A percentile compares a stretch with the other conserved stretches of the same genome.
Evolutionary conservation across 805 yeast species (phyloP).

Genomic region (Kregervanrija fluxuum): DNA sequence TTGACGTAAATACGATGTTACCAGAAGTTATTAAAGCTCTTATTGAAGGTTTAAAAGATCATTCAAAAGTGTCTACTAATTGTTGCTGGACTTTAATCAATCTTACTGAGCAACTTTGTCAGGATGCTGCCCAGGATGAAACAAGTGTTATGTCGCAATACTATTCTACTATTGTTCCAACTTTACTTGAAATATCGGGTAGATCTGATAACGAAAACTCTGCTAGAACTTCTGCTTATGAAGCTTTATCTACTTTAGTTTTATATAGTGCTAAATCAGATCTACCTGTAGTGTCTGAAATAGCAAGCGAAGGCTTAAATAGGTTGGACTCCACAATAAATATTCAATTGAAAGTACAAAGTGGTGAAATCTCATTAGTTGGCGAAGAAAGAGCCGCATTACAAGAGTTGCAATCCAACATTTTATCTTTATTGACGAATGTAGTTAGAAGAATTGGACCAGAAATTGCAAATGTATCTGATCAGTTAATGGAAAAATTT

Average conservation of each 20-base stretch:
- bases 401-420: conserved; percentile 83
- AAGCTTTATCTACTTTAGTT: conserved; percentile 81
- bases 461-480: conserved; percentile 63
- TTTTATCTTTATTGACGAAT: conserved; percentile 70
- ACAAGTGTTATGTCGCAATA: conserved; percentile 68
- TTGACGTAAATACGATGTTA: conserved; percentile 57
- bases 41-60: conserved; percentile 76
- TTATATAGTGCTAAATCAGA: conserved; percentile 66
- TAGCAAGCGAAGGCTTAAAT: conserved; percentile 67
- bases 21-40: conserved; percentile 71
- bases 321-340: conserved; percentile 67
- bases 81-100: conserved; percentile 97
- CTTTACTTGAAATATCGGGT: conserved; percentile 60
- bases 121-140: conserved; percentile 39
- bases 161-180: conserved; percentile 62
- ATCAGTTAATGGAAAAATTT: conserved; percentile 77
- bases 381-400: conserved; percentile 70
- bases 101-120: conserved; percentile 73
- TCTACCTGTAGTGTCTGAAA: conserved; percentile 56
- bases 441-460: conserved; percentile 74
- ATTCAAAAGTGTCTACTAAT: conserved; percentile 90
- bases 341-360: conserved; percentile 41
- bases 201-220: conserved; percentile 78
- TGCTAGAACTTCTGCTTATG: conserved; percentile 93
- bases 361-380: conserved; percentile 17